These are phyloP conservation scores for Biscogniauxia marginata DNA, from an alignment of 2,329 filamentous ascomycete species.

Conservation along the genomic window DNA sequence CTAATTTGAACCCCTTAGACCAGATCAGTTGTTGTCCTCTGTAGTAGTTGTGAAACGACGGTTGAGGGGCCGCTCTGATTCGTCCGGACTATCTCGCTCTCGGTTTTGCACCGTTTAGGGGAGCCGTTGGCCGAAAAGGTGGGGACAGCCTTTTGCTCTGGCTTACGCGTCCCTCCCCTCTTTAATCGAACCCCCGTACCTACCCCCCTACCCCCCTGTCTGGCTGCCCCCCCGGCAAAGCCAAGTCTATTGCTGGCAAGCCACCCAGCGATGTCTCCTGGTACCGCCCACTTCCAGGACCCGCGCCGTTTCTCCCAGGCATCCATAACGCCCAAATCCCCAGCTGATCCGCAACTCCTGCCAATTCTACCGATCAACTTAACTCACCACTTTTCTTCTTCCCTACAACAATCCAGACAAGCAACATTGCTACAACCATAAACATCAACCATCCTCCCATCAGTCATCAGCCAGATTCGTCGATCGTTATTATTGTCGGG, in stretches of 20 bases:
- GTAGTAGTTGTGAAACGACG: neutral
- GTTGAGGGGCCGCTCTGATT: slow-evolving; percentile 5
- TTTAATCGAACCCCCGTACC: slow-evolving; percentile 25
- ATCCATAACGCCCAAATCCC: slow-evolving; percentile 21
- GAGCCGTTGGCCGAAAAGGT: slow-evolving; percentile 14
- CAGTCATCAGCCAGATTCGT: neutral
- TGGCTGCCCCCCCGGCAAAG: slow-evolving; percentile 17
- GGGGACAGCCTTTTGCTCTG: slow-evolving; percentile 21
- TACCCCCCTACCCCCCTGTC: no score
- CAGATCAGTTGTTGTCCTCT: neutral
- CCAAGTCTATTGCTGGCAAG: slow-evolving; percentile 17
- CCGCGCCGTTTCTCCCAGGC: slow-evolving; percentile 8
- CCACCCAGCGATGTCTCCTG: slow-evolving; percentile 13
- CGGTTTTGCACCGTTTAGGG: slow-evolving; percentile 13
- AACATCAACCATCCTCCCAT: neutral
- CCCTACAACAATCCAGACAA: slow-evolving; percentile 5
- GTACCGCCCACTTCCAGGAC: slow-evolving; percentile 11
- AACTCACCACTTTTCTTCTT: neutral
- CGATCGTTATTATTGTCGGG: neutral
- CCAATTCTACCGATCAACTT: slow-evolving; percentile 10
- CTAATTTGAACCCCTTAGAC: neutral
- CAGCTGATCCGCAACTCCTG: slow-evolving; percentile 14
- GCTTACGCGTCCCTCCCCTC: slow-evolving; percentile 38
- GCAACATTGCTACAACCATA: neutral
- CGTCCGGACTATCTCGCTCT: slow-evolving; percentile 13